Conservation (phyloP, 108 stramenopile genomes). For the Asterionellopsis glacialis region DNA sequence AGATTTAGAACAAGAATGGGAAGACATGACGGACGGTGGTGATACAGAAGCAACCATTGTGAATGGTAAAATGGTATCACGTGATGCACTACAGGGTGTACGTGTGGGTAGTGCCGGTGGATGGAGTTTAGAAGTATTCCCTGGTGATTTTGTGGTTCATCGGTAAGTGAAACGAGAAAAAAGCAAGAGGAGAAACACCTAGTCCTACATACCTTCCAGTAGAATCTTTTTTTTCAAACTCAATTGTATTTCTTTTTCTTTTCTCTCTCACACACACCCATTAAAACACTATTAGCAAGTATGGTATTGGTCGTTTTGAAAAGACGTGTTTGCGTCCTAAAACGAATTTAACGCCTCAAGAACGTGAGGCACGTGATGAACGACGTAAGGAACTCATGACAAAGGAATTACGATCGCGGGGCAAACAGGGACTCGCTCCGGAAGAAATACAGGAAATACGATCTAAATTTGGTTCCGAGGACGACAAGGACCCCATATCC, state of each 20-base stretch:
- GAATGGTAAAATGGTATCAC: slow-evolving; percentile 49
- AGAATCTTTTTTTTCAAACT: too few species aligned
- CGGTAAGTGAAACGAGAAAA: slow-evolving; percentile 9
- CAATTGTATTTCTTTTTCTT: too few species aligned
- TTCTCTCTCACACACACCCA: neutral
- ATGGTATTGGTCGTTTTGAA: slow-evolving; percentile 79
- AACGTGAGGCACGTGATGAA: slow-evolving; percentile 38
- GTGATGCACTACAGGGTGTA: slow-evolving; percentile 60
- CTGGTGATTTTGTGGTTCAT: slow-evolving; percentile 86
- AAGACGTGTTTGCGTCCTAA: slow-evolving; percentile 53
- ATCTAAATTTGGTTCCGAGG: slow-evolving; percentile 58
- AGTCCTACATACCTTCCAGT: slow-evolving; percentile 33
- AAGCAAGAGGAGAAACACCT: slow-evolving; percentile 27
- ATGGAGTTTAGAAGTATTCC: slow-evolving; percentile 76
- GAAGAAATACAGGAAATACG: slow-evolving; percentile 54
- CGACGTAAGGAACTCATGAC: slow-evolving; percentile 58
- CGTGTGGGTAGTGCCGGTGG: slow-evolving; percentile 74
- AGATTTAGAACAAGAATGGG: slow-evolving; percentile 52
- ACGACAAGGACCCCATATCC: slow-evolving; percentile 68
- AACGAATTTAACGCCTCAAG: slow-evolving; percentile 51
- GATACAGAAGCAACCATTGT: slow-evolving; percentile 17
- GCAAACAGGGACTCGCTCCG: slow-evolving; percentile 20
- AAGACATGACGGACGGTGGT: slow-evolving; percentile 17
- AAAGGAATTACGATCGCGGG: slow-evolving; percentile 29
- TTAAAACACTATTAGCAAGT: slow-evolving; percentile 29